Evolutionary conservation across 2,329 filamentous ascomycete species (phyloP).

Genomic region (Trichoderma sp.): DNA sequence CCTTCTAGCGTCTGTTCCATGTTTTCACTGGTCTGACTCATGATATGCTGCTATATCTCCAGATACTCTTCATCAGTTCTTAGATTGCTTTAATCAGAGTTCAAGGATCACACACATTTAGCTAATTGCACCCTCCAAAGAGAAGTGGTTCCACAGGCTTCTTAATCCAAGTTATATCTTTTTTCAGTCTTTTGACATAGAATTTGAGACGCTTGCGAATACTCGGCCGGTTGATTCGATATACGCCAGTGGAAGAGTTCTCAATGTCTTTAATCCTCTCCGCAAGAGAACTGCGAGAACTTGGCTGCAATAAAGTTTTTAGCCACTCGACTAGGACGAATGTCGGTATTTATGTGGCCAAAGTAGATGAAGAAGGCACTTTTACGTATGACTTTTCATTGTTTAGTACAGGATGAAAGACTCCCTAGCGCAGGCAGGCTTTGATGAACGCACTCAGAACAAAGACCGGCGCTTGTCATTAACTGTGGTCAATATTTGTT

Average conservation of each 20-base stretch:
- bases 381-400: neutral
- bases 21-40: neutral
- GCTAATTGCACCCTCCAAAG: neutral
- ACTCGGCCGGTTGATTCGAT: neutral
- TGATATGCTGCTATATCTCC: neutral
- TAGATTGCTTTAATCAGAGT: neutral
- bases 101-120: neutral
- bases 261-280: no score
- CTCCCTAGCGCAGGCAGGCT: neutral
- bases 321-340: neutral
- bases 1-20: neutral
- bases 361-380: neutral
- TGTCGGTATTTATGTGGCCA: neutral
- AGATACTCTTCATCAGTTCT: neutral
- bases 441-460: neutral
- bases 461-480: neutral
- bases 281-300: neutral
- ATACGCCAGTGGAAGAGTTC: no score
- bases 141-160: neutral
- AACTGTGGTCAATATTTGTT: no score
- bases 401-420: neutral
- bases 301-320: neutral
- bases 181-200: neutral
- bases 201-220: neutral
- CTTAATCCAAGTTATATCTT: neutral